A percentile compares a stretch with the other conserved stretches of the same genome.
These are phyloP conservation scores for Drosera capensis DNA, from an alignment of 148 eudicot species.

Conservation along the genomic window DNA sequence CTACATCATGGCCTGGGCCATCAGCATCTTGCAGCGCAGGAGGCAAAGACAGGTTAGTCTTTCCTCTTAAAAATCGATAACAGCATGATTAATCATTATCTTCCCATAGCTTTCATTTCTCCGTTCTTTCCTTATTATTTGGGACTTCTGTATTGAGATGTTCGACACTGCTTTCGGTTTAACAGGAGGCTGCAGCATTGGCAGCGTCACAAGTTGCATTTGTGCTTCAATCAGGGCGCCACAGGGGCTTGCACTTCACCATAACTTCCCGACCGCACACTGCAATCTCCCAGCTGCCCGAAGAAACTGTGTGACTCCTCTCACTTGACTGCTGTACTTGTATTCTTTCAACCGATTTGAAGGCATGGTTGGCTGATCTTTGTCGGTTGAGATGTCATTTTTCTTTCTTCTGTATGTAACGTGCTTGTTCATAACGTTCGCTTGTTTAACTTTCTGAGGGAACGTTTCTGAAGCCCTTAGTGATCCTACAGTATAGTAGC, in stretches of 20 bases:
- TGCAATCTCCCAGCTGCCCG: constrained; percentile 5
- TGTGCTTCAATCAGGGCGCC: constrained; percentile 57
- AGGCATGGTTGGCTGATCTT: too few species aligned
- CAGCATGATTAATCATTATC: neutral
- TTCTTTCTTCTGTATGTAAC: too few species aligned
- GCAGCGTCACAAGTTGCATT: constrained; percentile 65
- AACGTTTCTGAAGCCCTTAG: too few species aligned
- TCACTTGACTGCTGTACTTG: neutral
- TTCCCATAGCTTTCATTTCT: neutral
- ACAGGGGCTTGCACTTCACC: constrained; percentile 47
- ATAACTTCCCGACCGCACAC: constrained; percentile 36
- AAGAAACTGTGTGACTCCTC: constrained; percentile 2
- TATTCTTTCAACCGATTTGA: neutral
- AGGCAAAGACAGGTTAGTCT: constrained; percentile 60
- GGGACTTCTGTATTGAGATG: neutral
- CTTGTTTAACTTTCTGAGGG: too few species aligned
- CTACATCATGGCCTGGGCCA: constrained; percentile 82
- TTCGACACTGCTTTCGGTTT: neutral
- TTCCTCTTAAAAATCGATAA: neutral
- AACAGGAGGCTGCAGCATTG: constrained; percentile 62
- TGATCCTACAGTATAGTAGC: too few species aligned
- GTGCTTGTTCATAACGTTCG: too few species aligned
- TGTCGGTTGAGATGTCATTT: too few species aligned
- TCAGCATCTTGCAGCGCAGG: constrained; percentile 57
- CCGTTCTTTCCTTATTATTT: neutral